Percentiles rank a stretch among this genome's conserved stretches.
Evolutionary conservation across 768 basidiomycete species (phyloP).

Genomic region (Suillus weaverae): DNA sequence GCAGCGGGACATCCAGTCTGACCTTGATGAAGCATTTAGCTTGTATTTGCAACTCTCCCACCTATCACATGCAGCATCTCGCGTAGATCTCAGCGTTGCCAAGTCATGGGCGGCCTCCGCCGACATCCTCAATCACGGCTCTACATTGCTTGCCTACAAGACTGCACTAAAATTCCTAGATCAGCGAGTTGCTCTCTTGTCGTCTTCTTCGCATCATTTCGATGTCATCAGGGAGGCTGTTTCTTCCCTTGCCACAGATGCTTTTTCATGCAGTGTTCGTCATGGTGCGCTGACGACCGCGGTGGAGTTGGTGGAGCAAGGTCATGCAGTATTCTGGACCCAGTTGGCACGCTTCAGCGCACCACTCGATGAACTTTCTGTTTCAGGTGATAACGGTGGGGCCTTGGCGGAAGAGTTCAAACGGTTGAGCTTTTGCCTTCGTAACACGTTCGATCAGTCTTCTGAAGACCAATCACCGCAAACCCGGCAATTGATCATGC

Average conservation of each 20-base stretch:
- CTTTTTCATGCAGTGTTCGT: slow-evolving; percentile 26
- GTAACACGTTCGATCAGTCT: neutral
- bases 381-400: slow-evolving; percentile 9
- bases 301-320: slow-evolving; percentile 37
- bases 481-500: slow-evolving; percentile 14
- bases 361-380: slow-evolving; percentile 13
- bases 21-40: neutral
- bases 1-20: neutral
- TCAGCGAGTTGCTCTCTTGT: neutral
- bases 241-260: slow-evolving; percentile 20
- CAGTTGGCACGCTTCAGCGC: slow-evolving; percentile 26
- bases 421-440: slow-evolving; percentile 1
- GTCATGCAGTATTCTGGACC: slow-evolving; percentile 30
- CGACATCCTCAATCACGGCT: neutral
- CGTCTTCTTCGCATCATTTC: neutral
- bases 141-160: slow-evolving; percentile 1
- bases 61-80: neutral
- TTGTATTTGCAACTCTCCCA: neutral
- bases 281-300: slow-evolving; percentile 19
- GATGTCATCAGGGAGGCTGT: neutral
- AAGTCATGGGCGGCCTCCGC: neutral
- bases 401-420: slow-evolving; percentile 25
- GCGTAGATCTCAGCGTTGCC: neutral
- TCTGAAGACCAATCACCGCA: slow-evolving; percentile 16
- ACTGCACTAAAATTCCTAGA: slow-evolving; percentile 6